These are phyloP conservation scores for Salinomyces thailandicus DNA, from an alignment of 2,329 filamentous ascomycete species.

Conservation along the genomic window DNA sequence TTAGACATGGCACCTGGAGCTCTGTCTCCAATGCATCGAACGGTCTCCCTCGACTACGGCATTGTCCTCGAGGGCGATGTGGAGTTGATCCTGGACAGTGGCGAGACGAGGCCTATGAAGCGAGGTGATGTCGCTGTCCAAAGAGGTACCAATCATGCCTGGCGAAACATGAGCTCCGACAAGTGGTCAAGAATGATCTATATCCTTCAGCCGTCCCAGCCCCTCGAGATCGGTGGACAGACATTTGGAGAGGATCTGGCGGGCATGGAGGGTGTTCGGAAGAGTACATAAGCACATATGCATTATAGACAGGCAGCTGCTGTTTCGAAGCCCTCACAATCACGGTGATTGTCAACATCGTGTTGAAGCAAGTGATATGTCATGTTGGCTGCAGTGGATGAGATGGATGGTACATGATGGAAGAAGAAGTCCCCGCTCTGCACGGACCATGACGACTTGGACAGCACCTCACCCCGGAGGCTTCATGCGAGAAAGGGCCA, in stretches of 20 bases:
- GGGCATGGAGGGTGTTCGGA: conserved; percentile 19
- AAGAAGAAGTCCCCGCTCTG: too few species aligned
- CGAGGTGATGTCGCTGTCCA: conserved; percentile 25
- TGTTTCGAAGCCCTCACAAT: too few species aligned
- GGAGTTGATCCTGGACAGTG: conserved; percentile 23
- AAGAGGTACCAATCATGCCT: conserved; percentile 26
- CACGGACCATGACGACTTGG: too few species aligned
- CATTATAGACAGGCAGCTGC: too few species aligned
- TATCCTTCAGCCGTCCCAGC: conserved; percentile 23
- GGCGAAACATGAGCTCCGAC: conserved; percentile 24
- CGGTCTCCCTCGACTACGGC: conserved; percentile 25
- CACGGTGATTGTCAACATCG: too few species aligned
- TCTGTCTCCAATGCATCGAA: conserved; percentile 23
- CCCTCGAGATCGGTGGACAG: conserved; percentile 20
- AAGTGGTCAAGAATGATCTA: conserved; percentile 27
- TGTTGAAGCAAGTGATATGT: too few species aligned
- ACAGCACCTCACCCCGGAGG: too few species aligned
- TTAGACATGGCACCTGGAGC: conserved; percentile 17
- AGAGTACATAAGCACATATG: background rate
- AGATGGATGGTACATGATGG: too few species aligned
- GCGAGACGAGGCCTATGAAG: conserved; percentile 21
- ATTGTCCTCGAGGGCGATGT: conserved; percentile 25
- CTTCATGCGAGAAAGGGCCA: too few species aligned
- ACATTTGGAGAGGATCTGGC: conserved; percentile 22
- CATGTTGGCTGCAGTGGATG: too few species aligned